A percentile compares a stretch with the other conserved stretches of the same genome.
phyloP scores from a whole-genome alignment of 805 yeast genomes.

The Monosporozyma siamensis region DNA sequence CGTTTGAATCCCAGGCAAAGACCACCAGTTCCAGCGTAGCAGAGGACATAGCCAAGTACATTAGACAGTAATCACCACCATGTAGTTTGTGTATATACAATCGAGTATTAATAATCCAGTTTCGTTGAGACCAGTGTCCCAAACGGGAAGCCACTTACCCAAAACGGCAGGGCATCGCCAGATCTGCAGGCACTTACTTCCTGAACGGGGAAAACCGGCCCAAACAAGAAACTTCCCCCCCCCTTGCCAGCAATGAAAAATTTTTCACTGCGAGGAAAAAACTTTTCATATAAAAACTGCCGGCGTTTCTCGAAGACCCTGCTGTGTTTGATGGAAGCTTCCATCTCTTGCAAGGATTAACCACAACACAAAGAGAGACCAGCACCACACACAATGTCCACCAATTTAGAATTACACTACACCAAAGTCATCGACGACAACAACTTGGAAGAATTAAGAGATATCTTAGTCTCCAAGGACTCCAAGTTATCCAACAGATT shows the following conservation, averaged over 20 bases:
- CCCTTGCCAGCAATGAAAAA: too few species aligned
- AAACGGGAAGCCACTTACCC: too few species aligned
- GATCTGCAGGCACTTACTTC: neutral
- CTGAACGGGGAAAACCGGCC: neutral
- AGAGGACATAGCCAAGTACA: slow-evolving; percentile 61
- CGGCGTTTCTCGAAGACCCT: too few species aligned
- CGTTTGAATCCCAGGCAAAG: slow-evolving; percentile 56
- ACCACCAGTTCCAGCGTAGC: slow-evolving; percentile 58
- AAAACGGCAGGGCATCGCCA: too few species aligned
- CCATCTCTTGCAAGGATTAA: too few species aligned
- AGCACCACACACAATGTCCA: slow-evolving; percentile 22
- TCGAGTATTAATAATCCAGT: too few species aligned
- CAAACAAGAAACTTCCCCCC: neutral
- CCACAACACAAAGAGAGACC: neutral
- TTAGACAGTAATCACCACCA: slow-evolving; percentile 31
- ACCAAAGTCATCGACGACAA: slow-evolving; percentile 32
- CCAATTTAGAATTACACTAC: slow-evolving; percentile 30
- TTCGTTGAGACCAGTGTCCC: too few species aligned
- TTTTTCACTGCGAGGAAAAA: too few species aligned
- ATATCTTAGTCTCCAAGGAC: slow-evolving; percentile 52
- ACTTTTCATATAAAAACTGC: too few species aligned
- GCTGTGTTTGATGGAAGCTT: too few species aligned
- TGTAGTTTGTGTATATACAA: neutral
- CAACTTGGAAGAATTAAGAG: slow-evolving; percentile 59
- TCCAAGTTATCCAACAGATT: slow-evolving; percentile 77